Evolutionary conservation across 805 yeast species (phyloP).

Genomic region (Spathaspora girioi): DNA sequence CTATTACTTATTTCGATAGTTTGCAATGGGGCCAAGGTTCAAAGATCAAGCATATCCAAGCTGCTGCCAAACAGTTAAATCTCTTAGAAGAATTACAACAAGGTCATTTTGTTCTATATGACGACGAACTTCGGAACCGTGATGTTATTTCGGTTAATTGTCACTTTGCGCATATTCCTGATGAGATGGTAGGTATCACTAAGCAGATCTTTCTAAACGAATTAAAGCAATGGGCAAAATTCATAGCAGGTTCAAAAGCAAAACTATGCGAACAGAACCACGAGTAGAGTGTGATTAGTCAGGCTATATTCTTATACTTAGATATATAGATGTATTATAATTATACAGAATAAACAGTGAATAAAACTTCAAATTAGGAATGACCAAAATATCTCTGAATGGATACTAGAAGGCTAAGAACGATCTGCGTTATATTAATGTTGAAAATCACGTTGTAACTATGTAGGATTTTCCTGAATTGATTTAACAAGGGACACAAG

Average conservation of each 20-base stretch:
- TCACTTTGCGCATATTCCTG: slow-evolving; percentile 59
- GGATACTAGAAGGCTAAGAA: slow-evolving; percentile 1
- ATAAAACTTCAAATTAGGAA: not conserved
- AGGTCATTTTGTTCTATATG: slow-evolving; percentile 51
- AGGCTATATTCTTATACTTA: not conserved
- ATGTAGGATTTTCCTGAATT: slow-evolving; percentile 27
- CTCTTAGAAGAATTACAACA: slow-evolving; percentile 44
- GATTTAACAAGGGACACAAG: slow-evolving; percentile 46
- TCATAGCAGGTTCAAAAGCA: not conserved
- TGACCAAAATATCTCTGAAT: not conserved
- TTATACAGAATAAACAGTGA: not conserved
- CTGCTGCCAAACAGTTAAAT: slow-evolving; percentile 45
- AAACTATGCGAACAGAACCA: not conserved
- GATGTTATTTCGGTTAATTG: slow-evolving; percentile 76
- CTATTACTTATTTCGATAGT: slow-evolving; percentile 50
- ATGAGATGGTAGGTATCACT: slow-evolving; percentile 55
- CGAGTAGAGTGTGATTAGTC: not conserved
- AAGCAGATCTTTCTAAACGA: slow-evolving; percentile 44
- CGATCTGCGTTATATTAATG: slow-evolving; percentile 15
- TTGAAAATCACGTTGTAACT: slow-evolving; percentile 16
- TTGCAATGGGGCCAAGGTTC: slow-evolving; percentile 69
- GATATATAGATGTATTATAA: not conserved
- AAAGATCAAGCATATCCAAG: slow-evolving; percentile 53
- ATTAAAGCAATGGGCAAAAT: not conserved
- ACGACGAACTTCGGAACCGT: slow-evolving; percentile 74